Evolutionary conservation across 2,329 filamentous ascomycete species (phyloP).

Genomic region (Cordyceps sp.): DNA sequence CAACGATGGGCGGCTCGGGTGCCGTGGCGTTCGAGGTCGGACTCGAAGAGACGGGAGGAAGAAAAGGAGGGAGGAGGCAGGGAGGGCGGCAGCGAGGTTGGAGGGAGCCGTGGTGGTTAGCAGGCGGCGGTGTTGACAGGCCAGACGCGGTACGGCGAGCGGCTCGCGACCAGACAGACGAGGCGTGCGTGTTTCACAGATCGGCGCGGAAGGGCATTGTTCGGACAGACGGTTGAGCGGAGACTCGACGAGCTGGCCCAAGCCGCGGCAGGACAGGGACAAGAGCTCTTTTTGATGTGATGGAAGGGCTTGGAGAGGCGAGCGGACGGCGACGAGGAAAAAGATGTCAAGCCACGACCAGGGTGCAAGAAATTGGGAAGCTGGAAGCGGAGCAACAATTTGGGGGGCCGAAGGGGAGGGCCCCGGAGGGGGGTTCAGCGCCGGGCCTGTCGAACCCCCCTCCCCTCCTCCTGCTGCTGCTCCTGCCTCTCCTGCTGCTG

Average conservation of each 20-base stretch:
- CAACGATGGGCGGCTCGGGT: not conserved
- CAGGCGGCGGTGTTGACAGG: not conserved
- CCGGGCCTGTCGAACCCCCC: no score
- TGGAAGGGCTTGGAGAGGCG: conserved; percentile 1
- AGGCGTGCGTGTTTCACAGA: not conserved
- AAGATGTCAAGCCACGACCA: conserved; percentile 1
- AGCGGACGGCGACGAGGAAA: not conserved
- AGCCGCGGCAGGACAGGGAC: not conserved
- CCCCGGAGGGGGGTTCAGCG: not conserved
- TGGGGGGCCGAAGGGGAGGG: not conserved
- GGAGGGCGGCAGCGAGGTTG: not conserved
- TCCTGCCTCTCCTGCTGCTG: no score
- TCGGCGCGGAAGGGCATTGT: not conserved
- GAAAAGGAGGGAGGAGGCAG: not conserved
- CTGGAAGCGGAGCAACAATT: conserved; percentile 1
- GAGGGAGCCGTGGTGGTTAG: not conserved
- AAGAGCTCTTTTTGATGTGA: not conserved
- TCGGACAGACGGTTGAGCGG: not conserved
- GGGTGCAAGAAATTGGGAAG: conserved; percentile 3
- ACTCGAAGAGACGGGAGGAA: not conserved
- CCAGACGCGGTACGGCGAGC: not conserved
- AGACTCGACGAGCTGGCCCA: not conserved
- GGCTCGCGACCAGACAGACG: not conserved
- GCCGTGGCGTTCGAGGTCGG: no score
- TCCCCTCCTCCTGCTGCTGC: no score